Base-by-base conservation (phyloP, 2,329 filamentous ascomycete species). In the Fusarium citri region DNA sequence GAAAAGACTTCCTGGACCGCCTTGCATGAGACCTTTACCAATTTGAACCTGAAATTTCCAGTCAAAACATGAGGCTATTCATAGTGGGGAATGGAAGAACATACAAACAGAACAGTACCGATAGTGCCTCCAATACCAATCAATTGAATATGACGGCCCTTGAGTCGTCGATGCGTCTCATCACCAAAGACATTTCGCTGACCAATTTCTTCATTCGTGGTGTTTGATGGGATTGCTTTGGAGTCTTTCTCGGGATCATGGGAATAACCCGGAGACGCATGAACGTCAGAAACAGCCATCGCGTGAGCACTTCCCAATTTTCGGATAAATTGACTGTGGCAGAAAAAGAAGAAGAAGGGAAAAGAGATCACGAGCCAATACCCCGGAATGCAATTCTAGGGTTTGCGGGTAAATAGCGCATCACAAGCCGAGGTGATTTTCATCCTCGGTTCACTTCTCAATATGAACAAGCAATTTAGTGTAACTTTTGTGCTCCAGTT, bases 111-210 rank as follows among this genome's bases (percentile, higher is more conserved):
- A 18, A 86, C 87, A 3, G 87, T 91, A 20, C 89, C 88, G 66
- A 91, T 90, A 9, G 88, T 89, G 1, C 88, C 89, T 41, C 88
- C 89, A 60, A 91, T 90, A 31, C 86, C 88, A 72, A 88, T 88
- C 31, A 88, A 79, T 72, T 89, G 87, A 47, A 89, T 87, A 68
- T 88, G 86, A 2, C 86, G 83, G 23, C 85, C 78, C 75, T 87
- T 88, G 66, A 88, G 83, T 61, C 78, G 83, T 48, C 86, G 83
- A 53, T 87, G 84, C 2, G 85, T 87, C 8, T 62, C 41, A 50
- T 75, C 73, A 0, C 60, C 58, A 48, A 46, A 64, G 11, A 59
- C 40, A 59, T 34, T 64, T 30, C n/a, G 40, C 6, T 46, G 26
- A 15, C 25, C 59, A 11, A 64, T 34, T 2, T 65, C 40, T 8